Percentiles rank a stretch among this genome's conserved stretches.
phyloP scores from a whole-genome alignment of 1,284 basidiomycete genomes.

The Rhizoctonia solani region DNA sequence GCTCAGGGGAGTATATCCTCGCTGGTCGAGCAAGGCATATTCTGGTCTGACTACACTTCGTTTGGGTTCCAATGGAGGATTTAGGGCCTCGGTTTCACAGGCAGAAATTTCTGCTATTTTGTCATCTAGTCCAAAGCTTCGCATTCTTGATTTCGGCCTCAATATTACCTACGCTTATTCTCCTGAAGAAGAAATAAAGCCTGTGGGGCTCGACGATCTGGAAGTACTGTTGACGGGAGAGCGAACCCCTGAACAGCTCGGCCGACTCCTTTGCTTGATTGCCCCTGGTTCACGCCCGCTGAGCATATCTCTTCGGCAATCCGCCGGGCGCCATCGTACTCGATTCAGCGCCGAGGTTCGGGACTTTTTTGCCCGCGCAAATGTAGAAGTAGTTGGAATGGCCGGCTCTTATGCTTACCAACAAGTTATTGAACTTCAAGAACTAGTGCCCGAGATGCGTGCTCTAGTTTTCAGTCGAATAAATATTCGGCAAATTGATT shows the following conservation, averaged over 20 bases:
- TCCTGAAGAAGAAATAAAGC: background rate
- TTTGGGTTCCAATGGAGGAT: too few relatives aligned
- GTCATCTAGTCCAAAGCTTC: background rate
- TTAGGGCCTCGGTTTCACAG: too few relatives aligned
- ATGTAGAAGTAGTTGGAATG: too few relatives aligned
- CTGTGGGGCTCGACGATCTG: background rate
- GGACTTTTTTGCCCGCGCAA: too few relatives aligned
- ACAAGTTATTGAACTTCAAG: too few relatives aligned
- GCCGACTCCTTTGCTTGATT: background rate
- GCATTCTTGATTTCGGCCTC: background rate
- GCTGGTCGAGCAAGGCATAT: background rate
- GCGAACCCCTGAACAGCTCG: background rate
- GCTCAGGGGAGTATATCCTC: background rate
- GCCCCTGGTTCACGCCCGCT: background rate
- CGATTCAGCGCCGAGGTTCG: too few relatives aligned
- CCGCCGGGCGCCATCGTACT: background rate
- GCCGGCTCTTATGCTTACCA: too few relatives aligned
- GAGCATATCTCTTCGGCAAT: background rate
- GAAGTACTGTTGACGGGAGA: background rate
- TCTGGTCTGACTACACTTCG: background rate
- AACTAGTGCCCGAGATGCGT: too few relatives aligned
- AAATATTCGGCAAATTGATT: too few relatives aligned
- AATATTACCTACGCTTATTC: background rate
- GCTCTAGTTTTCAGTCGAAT: too few relatives aligned
- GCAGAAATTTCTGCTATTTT: too few relatives aligned